These are phyloP conservation scores for Hemileccinum rubropunctum DNA, from an alignment of 768 basidiomycete species.

Conservation along the genomic window DNA sequence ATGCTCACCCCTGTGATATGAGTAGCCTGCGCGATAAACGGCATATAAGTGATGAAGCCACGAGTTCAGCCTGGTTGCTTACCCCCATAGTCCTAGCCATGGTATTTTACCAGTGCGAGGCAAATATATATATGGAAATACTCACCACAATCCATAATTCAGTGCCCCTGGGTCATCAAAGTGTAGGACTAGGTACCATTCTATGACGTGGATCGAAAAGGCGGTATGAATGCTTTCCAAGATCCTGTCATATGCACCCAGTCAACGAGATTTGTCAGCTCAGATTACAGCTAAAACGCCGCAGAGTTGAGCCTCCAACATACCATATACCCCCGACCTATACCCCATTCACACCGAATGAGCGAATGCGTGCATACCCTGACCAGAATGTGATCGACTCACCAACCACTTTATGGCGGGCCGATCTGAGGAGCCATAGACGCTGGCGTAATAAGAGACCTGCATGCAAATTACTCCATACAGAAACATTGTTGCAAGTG, in stretches of 20 bases:
- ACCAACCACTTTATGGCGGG: constrained; percentile 14
- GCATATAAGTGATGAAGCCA: neutral
- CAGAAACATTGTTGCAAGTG: constrained; percentile 6
- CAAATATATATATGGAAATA: too few species aligned
- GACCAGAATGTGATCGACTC: neutral
- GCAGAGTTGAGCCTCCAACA: neutral
- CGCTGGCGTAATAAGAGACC: constrained; percentile 9
- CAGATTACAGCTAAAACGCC: too few species aligned
- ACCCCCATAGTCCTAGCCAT: constrained; percentile 12
- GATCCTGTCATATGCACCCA: neutral
- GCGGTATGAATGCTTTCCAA: constrained; percentile 13
- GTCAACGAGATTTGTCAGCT: too few species aligned
- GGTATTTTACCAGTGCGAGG: neutral
- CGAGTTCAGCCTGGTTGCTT: neutral
- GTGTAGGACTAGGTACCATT: constrained; percentile 17
- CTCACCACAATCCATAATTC: constrained; percentile 11
- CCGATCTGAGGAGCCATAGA: constrained; percentile 6
- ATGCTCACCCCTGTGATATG: constrained; percentile 9
- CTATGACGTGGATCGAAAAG: constrained; percentile 12
- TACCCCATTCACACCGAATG: neutral
- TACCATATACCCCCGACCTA: constrained; percentile 15
- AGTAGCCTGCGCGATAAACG: constrained; percentile 1
- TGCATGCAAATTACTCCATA: constrained; percentile 19
- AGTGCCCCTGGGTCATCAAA: constrained; percentile 3
- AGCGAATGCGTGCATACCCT: too few species aligned